These are phyloP conservation scores for Penicillium vulpinum DNA, from an alignment of 2,329 filamentous ascomycete genomes.

Conservation along the genomic window DNA sequence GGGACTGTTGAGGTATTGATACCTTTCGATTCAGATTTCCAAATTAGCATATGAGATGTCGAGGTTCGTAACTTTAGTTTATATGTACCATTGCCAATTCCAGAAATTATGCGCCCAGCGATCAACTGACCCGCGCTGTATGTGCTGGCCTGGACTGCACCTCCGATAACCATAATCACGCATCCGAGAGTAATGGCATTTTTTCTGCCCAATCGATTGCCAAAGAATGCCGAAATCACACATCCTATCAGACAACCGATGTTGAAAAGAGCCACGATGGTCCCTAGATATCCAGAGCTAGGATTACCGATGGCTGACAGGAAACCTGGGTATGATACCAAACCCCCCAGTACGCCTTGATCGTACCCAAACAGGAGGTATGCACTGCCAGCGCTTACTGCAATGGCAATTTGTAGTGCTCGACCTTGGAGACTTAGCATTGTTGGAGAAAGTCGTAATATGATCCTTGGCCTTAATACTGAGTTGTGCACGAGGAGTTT, in stretches of 20 bases:
- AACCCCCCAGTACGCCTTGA: constrained; percentile 25
- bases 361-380: constrained; percentile 25
- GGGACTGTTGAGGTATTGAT: constrained; percentile 9
- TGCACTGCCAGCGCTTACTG: background rate
- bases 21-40: background rate
- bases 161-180: background rate
- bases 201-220: background rate
- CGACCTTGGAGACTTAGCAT: background rate
- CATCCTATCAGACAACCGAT: background rate
- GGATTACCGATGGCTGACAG: background rate
- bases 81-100: constrained; percentile 46
- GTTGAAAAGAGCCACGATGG: background rate
- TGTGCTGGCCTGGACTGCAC: background rate
- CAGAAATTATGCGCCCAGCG: constrained; percentile 48
- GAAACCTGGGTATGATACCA: constrained; percentile 12
- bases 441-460: background rate
- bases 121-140: background rate
- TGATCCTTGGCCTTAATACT: background rate
- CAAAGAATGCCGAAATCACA: background rate
- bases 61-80: background rate
- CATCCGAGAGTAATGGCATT: background rate
- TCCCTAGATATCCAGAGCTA: background rate
- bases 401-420: background rate
- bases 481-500: background rate
- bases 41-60: background rate